Conservation (phyloP, 2,329 filamentous ascomycete species). For the Phymatotrichopsis omnivora region DNA sequence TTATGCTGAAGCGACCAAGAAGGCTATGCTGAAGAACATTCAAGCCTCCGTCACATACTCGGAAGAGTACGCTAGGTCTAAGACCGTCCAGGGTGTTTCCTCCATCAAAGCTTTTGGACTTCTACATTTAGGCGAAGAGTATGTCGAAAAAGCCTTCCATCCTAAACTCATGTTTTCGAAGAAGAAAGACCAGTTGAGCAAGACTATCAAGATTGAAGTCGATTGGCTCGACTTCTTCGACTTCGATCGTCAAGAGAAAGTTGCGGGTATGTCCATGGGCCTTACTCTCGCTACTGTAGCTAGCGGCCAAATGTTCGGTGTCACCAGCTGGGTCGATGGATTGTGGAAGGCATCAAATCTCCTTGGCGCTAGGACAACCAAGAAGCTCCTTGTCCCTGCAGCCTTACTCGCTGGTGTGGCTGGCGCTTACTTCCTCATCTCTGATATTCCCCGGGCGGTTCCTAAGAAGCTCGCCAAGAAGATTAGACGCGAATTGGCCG, state of each 20-base stretch:
- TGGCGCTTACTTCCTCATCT: conserved; percentile 62
- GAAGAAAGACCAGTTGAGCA: conserved; percentile 67
- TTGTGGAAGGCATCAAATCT: conserved; percentile 71
- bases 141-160: conserved; percentile 75
- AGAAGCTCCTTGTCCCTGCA: conserved; percentile 70
- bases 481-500: conserved; percentile 65
- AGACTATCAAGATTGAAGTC: conserved; percentile 76
- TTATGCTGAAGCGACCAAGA: conserved; percentile 86
- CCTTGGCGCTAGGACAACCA: conserved; percentile 69
- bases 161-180: conserved; percentile 90
- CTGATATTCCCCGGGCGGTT: conserved; percentile 79
- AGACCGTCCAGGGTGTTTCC: conserved; percentile 70
- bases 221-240: conserved; percentile 94
- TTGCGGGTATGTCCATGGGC: conserved; percentile 88
- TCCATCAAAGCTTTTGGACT: conserved; percentile 82
- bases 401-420: conserved; percentile 71
- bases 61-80: conserved; percentile 73
- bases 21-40: conserved; percentile 83
- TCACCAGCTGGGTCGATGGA: conserved; percentile 81
- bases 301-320: conserved; percentile 69
- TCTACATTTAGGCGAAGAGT: conserved; percentile 77
- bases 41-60: conserved; percentile 65
- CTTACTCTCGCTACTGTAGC: conserved; percentile 82
- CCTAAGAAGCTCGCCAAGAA: conserved; percentile 77
- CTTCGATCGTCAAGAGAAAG: conserved; percentile 85